phyloP scores from a whole-genome alignment of 129 eudicot species.

The Arctium minus region DNA sequence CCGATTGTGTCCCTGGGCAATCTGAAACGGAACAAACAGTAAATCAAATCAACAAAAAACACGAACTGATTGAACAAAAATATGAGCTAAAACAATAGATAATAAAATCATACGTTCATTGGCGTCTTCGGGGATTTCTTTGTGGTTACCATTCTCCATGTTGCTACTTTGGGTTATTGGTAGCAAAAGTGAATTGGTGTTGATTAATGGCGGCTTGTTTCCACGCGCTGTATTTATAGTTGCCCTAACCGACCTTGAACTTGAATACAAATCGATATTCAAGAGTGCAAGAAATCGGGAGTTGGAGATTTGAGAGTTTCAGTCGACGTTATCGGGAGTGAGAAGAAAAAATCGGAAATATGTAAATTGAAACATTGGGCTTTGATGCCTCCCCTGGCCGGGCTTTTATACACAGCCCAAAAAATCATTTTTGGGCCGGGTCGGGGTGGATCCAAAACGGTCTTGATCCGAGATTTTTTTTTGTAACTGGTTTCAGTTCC shows the following conservation, averaged over 20 bases:
- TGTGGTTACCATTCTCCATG: slow-evolving; percentile 58
- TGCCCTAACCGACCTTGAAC: background rate
- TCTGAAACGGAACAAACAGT: slow-evolving; percentile 33
- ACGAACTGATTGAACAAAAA: background rate
- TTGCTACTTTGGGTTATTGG: background rate
- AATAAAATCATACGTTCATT: slow-evolving; percentile 60
- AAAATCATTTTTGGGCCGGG: too few species aligned
- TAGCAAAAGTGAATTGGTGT: background rate
- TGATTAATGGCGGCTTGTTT: background rate
- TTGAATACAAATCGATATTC: too few species aligned
- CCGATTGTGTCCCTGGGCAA: slow-evolving; percentile 88
- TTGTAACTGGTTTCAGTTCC: too few species aligned
- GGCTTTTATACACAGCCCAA: too few species aligned
- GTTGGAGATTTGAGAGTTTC: too few species aligned
- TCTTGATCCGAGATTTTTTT: too few species aligned
- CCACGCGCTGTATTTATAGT: background rate
- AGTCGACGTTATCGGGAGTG: too few species aligned
- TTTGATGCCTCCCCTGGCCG: too few species aligned
- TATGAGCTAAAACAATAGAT: background rate
- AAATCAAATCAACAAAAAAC: background rate
- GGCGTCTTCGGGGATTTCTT: slow-evolving; percentile 73
- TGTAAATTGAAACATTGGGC: too few species aligned
- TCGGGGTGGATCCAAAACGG: too few species aligned
- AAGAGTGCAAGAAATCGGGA: too few species aligned
- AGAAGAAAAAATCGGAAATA: too few species aligned